Conservation (phyloP, 768 basidiomycete genomes). For the Naematelia encephala region DNA sequence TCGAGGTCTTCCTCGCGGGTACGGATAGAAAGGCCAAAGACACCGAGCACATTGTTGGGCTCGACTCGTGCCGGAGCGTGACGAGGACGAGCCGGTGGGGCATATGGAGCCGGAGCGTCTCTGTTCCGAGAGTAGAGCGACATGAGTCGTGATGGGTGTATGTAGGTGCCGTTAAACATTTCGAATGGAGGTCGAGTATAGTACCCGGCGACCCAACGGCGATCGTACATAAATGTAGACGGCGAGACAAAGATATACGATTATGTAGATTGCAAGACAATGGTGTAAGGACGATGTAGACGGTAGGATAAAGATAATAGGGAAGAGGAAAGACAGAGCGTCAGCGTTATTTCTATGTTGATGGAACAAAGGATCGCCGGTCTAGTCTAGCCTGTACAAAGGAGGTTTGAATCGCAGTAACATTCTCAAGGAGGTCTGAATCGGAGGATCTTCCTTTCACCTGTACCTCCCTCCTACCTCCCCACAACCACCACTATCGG, state of each 20-base stretch:
- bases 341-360: background rate
- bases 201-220: too few relatives aligned
- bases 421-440: too few relatives aligned
- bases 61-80: conserved; percentile 38
- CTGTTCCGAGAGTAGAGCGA: background rate
- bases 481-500: too few relatives aligned
- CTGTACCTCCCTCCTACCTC: too few relatives aligned
- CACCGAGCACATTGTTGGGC: conserved; percentile 84
- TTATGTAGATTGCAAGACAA: background rate
- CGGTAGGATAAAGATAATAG: background rate
- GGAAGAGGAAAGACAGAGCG: background rate
- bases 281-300: background rate
- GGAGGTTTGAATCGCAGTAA: background rate
- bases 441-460: too few relatives aligned
- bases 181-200: too few relatives aligned
- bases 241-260: too few relatives aligned
- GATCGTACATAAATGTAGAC: too few relatives aligned
- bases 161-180: background rate
- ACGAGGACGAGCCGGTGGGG: conserved; percentile 11
- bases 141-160: background rate
- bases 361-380: background rate
- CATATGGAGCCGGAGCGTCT: background rate
- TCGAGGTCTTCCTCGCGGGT: conserved; percentile 91
- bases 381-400: background rate
- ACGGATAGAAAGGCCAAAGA: conserved; percentile 96